Conservation (phyloP, 2,329 filamentous ascomycete species). For the Anthostomella pinea region DNA sequence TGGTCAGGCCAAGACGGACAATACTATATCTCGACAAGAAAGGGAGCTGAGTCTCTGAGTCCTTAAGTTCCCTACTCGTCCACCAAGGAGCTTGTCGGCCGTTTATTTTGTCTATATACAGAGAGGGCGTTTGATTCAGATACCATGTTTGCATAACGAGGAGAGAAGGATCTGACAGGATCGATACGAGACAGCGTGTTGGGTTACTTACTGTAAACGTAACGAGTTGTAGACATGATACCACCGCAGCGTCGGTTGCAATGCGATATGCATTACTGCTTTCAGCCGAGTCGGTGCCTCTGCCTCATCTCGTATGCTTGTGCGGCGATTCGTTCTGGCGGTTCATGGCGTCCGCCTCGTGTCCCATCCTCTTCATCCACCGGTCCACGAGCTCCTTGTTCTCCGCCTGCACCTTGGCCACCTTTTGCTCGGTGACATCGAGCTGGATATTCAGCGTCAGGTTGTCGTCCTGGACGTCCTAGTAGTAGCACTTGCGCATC, state of each 20-base stretch:
- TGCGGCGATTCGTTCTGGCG: slow-evolving; percentile 49
- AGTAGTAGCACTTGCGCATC: no score
- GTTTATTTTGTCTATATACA: slow-evolving; percentile 9
- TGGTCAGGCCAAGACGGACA: slow-evolving; percentile 84
- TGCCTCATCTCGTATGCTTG: slow-evolving; percentile 24
- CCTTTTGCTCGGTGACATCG: slow-evolving; percentile 77
- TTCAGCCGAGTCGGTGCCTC: not conserved
- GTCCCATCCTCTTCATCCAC: slow-evolving; percentile 85
- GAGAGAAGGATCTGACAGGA: slow-evolving; percentile 8
- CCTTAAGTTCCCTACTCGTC: slow-evolving; percentile 3
- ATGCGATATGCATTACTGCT: slow-evolving; percentile 5
- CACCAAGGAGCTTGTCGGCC: slow-evolving; percentile 11
- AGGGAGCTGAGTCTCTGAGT: slow-evolving; percentile 35
- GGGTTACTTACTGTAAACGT: slow-evolving; percentile 28
- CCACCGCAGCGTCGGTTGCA: slow-evolving; percentile 22
- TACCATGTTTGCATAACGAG: slow-evolving; percentile 16
- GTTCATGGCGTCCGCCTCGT: slow-evolving; percentile 89
- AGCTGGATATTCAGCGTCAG: slow-evolving; percentile 83
- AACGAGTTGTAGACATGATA: slow-evolving; percentile 21
- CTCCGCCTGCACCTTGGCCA: slow-evolving; percentile 70
- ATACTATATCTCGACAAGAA: slow-evolving; percentile 86
- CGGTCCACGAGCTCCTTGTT: slow-evolving; percentile 86
- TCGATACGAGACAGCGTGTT: slow-evolving; percentile 12
- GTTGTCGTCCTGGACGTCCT: slow-evolving; percentile 90
- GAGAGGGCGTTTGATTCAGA: slow-evolving; percentile 12